These are phyloP conservation scores for Phytophthora pisi DNA, from an alignment of 352 stramenopile species.

Conservation along the genomic window DNA sequence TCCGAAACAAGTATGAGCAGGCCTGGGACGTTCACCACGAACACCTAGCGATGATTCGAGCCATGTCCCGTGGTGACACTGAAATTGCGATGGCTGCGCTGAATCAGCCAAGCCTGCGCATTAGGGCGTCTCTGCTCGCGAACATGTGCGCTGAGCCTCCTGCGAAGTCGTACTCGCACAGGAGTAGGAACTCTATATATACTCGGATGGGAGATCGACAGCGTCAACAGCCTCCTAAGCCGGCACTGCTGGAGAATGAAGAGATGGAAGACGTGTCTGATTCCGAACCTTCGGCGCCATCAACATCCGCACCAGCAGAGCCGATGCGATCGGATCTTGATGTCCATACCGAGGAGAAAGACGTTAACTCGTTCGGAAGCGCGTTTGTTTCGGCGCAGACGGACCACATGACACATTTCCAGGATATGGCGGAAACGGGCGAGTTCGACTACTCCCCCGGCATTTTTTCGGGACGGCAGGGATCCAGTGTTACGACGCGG, in stretches of 20 bases:
- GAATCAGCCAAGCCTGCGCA: constrained; percentile 68
- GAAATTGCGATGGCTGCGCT: constrained; percentile 62
- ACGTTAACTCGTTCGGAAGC: constrained; percentile 8
- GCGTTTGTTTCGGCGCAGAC: constrained; percentile 26
- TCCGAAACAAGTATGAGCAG: constrained; percentile 72
- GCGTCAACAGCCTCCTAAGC: constrained; percentile 16
- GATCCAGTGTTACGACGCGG: constrained; percentile 36
- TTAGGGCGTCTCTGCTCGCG: constrained; percentile 59
- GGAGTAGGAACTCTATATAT: constrained; percentile 38
- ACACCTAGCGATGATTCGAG: constrained; percentile 75
- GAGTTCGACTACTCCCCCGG: constrained; percentile 62
- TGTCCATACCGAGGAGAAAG: constrained; percentile 11
- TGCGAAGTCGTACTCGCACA: constrained; percentile 38
- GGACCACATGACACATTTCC: constrained; percentile 32
- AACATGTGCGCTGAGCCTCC: constrained; percentile 74
- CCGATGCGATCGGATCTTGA: constrained; percentile 10
- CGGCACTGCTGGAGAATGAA: constrained; percentile 38
- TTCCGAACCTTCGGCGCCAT: constrained; percentile 7
- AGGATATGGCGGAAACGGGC: constrained; percentile 28
- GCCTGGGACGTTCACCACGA: constrained; percentile 81
- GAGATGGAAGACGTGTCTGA: constrained; percentile 51
- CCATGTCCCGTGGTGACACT: constrained; percentile 61
- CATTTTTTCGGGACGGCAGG: constrained; percentile 70
- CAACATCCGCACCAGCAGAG: constrained; percentile 11
- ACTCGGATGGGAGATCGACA: constrained; percentile 38